Conservation (phyloP, 345 rosid species). For the Syzygium aqueum region DNA sequence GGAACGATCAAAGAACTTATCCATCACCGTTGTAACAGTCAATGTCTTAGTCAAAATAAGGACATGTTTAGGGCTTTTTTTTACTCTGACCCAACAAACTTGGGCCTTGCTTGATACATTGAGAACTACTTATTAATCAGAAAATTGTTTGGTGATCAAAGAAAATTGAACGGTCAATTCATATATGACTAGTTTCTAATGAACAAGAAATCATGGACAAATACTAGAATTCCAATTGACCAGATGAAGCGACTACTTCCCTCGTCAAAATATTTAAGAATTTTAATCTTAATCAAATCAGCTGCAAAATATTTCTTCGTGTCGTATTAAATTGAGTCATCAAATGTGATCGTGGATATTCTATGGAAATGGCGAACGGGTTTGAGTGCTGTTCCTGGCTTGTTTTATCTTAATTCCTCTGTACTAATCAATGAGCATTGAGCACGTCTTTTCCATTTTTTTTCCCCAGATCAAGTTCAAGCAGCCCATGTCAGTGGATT, state of each 20-base stretch:
- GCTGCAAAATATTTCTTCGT: background rate
- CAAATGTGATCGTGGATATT: background rate
- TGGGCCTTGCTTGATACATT: background rate
- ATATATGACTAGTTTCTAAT: background rate
- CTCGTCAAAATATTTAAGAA: background rate
- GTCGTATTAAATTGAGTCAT: background rate
- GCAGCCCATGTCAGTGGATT: background rate
- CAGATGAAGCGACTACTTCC: background rate
- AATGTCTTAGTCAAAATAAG: background rate
- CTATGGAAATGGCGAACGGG: background rate
- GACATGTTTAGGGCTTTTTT: background rate
- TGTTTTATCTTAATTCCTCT: background rate
- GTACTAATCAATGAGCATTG: background rate
- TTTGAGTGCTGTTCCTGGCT: background rate
- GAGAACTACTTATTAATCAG: background rate
- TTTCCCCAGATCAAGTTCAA: background rate
- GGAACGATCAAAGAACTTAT: background rate
- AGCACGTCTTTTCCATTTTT: background rate
- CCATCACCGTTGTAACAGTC: background rate
- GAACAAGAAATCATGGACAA: background rate
- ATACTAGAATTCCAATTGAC: background rate
- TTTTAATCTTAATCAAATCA: background rate
- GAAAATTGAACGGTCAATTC: background rate
- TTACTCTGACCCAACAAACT: background rate
- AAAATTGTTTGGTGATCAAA: background rate